Conservation (phyloP, 768 basidiomycete species). For the Sarcodon aspratus region DNA sequence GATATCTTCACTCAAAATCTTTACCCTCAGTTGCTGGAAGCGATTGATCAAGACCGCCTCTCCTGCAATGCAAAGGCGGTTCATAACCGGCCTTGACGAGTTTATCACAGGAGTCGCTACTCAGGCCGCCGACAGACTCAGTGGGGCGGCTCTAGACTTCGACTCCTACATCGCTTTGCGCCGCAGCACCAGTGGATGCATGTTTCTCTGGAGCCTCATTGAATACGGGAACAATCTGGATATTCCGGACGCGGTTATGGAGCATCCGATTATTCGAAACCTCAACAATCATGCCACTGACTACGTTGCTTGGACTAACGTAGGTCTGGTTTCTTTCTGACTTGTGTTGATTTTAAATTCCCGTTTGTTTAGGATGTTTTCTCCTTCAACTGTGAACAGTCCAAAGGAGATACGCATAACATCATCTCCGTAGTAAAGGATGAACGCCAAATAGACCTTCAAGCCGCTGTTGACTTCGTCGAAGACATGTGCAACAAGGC, state of each 20-base stretch:
- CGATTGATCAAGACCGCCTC: conserved; percentile 26
- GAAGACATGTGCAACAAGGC: conserved; percentile 49
- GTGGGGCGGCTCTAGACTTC: conserved; percentile 27
- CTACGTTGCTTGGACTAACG: conserved; percentile 14
- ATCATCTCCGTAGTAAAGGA: conserved; percentile 61
- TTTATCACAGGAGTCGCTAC: conserved; percentile 21
- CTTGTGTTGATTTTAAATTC: conserved; percentile 2
- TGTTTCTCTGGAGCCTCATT: conserved; percentile 37
- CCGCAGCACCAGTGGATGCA: conserved; percentile 41
- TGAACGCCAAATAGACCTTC: conserved; percentile 42
- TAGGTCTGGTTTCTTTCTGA: conserved; percentile 11
- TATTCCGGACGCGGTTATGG: conserved; percentile 40
- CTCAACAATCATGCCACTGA: not conserved
- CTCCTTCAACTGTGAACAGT: conserved; percentile 68
- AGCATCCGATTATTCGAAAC: conserved; percentile 27
- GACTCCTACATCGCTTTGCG: conserved; percentile 43
- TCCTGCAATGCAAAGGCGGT: conserved; percentile 23
- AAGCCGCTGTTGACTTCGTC: conserved; percentile 52
- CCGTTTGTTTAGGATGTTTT: conserved; percentile 47
- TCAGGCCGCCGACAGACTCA: conserved; percentile 22
- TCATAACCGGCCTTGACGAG: conserved; percentile 17
- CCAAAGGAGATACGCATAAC: conserved; percentile 55
- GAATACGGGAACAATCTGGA: conserved; percentile 44
- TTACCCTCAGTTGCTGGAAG: not conserved
- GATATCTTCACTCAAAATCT: conserved; percentile 6